Evolutionary conservation across 805 yeast species (phyloP), one percentile per base, ranked within the genome.

Genomic region (Candida alai): DNA sequence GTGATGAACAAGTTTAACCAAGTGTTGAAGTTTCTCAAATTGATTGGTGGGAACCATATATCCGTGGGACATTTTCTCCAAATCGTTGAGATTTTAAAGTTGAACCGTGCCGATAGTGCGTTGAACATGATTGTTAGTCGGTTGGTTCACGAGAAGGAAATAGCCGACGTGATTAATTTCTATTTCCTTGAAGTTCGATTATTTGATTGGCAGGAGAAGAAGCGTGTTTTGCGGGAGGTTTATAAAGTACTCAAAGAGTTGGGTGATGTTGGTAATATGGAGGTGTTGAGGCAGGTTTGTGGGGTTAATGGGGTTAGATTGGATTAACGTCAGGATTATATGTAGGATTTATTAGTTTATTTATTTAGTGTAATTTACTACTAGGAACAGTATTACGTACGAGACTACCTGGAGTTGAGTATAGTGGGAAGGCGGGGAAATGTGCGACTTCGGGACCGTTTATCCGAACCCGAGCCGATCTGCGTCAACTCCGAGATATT

Each of bases 151-250:
- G 37, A 35, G 19, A 35, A 40, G 14, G 26, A 37, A 4, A 34
- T 49, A 13, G 28, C 54, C 8, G 40, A 45, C 11, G 32, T 52
- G 6, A 21, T 63, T 18, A 60, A 57, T 39, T 59, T 60, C 30
- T 61, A 58, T 34, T 58, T 59, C 32, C 39, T 64, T 41, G 57
- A 58, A 33, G 48, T 56, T 6, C 34, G 41, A 15, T 25, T 62
- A 5, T 24, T 23, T 8, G 43, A 45, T 9, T 11, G 31, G 1
- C 36, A 35, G 7, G 62, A 60, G 15, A 49, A 52, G 17, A 17
- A 30, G 6, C 34, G 36, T 10, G 26, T 62, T 3, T 45, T 64
- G 32, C 34, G 43, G 8, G 36, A 37, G 18, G 51, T 63, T 30
- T 47, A 52, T 29, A 16, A 36, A 11, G 49, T 60, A 10, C 58